Conservation (phyloP, 2,329 filamentous ascomycete species). For the Cladosporium sp. region DNA sequence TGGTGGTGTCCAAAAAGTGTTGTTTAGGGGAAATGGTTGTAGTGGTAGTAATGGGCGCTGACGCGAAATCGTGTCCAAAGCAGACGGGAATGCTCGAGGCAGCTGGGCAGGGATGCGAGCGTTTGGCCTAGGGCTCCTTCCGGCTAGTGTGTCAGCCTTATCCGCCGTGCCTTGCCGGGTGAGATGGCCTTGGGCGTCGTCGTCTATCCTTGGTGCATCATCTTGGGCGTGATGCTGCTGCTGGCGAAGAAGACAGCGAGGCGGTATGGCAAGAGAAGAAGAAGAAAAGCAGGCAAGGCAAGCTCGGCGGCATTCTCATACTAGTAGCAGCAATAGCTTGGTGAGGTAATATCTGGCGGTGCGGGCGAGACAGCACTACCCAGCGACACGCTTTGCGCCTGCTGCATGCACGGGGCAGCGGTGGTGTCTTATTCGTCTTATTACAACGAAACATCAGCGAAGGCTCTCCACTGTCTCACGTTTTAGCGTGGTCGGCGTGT, state of each 20-base stretch:
- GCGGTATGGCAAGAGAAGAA: not conserved
- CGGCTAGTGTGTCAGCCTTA: slow-evolving; percentile 11
- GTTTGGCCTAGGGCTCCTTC: slow-evolving; percentile 8
- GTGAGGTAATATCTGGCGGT: not conserved
- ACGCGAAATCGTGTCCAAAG: slow-evolving; percentile 5
- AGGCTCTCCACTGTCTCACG: slow-evolving; percentile 12
- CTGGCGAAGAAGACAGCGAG: not conserved
- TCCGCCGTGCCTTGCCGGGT: not conserved
- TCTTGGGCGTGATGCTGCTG: not conserved
- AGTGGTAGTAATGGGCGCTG: not conserved
- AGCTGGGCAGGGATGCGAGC: slow-evolving; percentile 2
- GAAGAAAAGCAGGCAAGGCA: not conserved
- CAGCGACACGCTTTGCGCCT: slow-evolving; percentile 5
- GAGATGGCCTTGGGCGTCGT: not conserved
- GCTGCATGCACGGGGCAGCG: slow-evolving; percentile 4
- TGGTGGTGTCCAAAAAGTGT: not conserved
- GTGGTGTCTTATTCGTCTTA: slow-evolving; percentile 18
- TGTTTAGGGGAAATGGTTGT: not conserved
- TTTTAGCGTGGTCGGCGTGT: not conserved
- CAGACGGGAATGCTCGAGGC: not conserved
- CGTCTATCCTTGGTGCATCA: not conserved
- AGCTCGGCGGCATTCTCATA: not conserved
- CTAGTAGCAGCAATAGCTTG: not conserved
- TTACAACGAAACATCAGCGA: slow-evolving; percentile 13
- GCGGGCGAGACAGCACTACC: not conserved